Evolutionary conservation across 148 eudicot genomes (phyloP).

Genomic region (Limonium bicolor): DNA sequence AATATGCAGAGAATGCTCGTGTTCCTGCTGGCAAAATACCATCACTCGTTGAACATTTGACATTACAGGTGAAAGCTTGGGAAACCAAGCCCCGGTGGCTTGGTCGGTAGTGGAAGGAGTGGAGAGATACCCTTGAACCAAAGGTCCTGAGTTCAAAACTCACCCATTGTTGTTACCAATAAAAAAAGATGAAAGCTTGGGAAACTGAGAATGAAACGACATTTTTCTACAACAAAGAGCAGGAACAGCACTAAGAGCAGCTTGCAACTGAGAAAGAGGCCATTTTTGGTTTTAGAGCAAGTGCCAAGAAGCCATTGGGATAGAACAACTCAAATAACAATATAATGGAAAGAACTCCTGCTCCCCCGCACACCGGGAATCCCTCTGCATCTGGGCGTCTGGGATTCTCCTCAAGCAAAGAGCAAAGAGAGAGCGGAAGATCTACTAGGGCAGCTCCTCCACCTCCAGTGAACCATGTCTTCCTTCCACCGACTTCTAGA

Average conservation of each 20-base stretch:
- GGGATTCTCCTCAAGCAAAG: slow-evolving; percentile 39
- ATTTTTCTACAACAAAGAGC: slow-evolving; percentile 64
- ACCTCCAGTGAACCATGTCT: slow-evolving; percentile 54
- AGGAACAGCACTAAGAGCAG: slow-evolving; percentile 61
- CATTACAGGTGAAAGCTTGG: slow-evolving; percentile 42
- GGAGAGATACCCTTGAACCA: no score
- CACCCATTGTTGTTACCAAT: no score
- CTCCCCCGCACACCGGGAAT: slow-evolving; percentile 29
- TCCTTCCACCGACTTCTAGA: slow-evolving; percentile 20
- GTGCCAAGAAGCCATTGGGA: slow-evolving; percentile 44
- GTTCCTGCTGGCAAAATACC: slow-evolving; percentile 61
- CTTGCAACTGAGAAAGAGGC: slow-evolving; percentile 60
- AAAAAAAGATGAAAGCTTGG: no score
- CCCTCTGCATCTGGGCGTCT: slow-evolving; percentile 24
- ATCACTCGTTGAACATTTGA: slow-evolving; percentile 56
- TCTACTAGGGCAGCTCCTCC: no score
- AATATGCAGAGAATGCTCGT: slow-evolving; percentile 88
- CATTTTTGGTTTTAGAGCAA: slow-evolving; percentile 48
- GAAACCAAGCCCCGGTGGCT: no score
- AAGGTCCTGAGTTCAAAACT: no score
- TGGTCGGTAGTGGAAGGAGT: no score
- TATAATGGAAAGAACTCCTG: slow-evolving; percentile 42
- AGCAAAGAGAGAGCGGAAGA: slow-evolving; percentile 40
- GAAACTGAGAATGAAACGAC: slow-evolving; percentile 59
- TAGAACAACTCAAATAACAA: slow-evolving; percentile 35